Evolutionary conservation across 1,284 basidiomycete species (phyloP).

Genomic region (Pterula multifida): DNA sequence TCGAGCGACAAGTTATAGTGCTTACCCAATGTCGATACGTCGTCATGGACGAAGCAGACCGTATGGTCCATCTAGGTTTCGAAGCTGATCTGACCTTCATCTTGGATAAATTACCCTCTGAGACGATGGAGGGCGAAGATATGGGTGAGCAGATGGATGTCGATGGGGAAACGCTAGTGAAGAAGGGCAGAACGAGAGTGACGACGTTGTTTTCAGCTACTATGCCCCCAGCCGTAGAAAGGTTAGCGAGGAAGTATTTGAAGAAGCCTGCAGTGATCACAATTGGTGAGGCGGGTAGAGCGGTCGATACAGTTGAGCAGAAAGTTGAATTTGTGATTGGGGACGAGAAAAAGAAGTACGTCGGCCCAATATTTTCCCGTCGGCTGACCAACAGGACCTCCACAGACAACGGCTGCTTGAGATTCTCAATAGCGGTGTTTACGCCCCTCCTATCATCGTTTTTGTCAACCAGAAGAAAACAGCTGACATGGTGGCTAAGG

Average conservation of each 20-base stretch:
- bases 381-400: neutral
- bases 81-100: constrained; percentile 93
- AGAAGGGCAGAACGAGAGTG: constrained; percentile 72
- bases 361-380: neutral
- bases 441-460: constrained; percentile 88
- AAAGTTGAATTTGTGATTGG: constrained; percentile 86
- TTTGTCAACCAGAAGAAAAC: constrained; percentile 99
- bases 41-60: constrained; percentile 98
- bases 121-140: constrained; percentile 79
- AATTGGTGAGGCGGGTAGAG: constrained; percentile 94
- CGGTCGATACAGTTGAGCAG: constrained; percentile 97
- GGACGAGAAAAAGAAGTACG: constrained; percentile 89
- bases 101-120: constrained; percentile 81
- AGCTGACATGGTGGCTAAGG: constrained; percentile 91
- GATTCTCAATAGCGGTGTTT: constrained; percentile 78
- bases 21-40: constrained; percentile 95
- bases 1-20: constrained; percentile 91
- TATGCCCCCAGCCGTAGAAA: constrained; percentile 94
- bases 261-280: constrained; percentile 90
- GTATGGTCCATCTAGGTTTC: constrained; percentile 97
- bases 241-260: constrained; percentile 89
- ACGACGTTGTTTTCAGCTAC: constrained; percentile 96
- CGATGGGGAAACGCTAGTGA: constrained; percentile 40
- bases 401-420: constrained; percentile 74
- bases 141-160: constrained; percentile 53